These are phyloP conservation scores for Fusarium abutilonis DNA, from an alignment of 2,329 filamentous ascomycete species.

Conservation along the genomic window DNA sequence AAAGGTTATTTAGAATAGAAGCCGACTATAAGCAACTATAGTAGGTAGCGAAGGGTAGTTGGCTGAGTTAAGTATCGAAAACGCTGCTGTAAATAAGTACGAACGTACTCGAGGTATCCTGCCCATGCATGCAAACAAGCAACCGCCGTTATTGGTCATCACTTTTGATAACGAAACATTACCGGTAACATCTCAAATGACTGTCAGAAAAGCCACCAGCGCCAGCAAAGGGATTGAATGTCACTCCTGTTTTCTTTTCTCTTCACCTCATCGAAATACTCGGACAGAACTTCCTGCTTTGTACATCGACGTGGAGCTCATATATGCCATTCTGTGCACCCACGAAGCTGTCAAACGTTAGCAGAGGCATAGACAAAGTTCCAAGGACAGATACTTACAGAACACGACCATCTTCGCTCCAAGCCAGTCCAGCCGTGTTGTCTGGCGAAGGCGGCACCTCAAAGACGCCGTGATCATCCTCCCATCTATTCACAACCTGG, in stretches of 20 bases:
- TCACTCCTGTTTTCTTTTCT: neutral
- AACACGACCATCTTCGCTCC: slow-evolving; percentile 68
- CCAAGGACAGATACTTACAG: slow-evolving; percentile 58
- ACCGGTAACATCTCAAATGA: slow-evolving; percentile 5
- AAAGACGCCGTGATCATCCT: slow-evolving; percentile 56
- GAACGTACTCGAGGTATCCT: slow-evolving; percentile 37
- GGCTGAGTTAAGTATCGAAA: slow-evolving; percentile 13
- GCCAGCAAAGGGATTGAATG: slow-evolving; percentile 8
- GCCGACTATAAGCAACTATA: slow-evolving; percentile 9
- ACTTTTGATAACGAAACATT: slow-evolving; percentile 36
- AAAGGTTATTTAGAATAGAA: slow-evolving; percentile 7
- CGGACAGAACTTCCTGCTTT: slow-evolving; percentile 68
- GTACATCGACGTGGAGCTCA: slow-evolving; percentile 74
- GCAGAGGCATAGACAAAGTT: slow-evolving; percentile 2
- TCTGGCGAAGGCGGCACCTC: slow-evolving; percentile 59
- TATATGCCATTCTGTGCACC: slow-evolving; percentile 79
- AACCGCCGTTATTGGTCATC: slow-evolving; percentile 37
- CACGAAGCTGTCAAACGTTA: slow-evolving; percentile 60
- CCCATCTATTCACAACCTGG: slow-evolving; percentile 52
- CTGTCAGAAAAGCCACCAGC: slow-evolving; percentile 16
- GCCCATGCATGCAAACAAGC: slow-evolving; percentile 37
- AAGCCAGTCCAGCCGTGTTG: slow-evolving; percentile 69
- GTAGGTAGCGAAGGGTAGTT: slow-evolving; percentile 26
- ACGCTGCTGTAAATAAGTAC: slow-evolving; percentile 26
- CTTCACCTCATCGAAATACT: slow-evolving; percentile 63